Base-by-base conservation (phyloP, 2,329 filamentous ascomycete species). In the Ophiocordyceps polyrhachis-furcata region DNA sequence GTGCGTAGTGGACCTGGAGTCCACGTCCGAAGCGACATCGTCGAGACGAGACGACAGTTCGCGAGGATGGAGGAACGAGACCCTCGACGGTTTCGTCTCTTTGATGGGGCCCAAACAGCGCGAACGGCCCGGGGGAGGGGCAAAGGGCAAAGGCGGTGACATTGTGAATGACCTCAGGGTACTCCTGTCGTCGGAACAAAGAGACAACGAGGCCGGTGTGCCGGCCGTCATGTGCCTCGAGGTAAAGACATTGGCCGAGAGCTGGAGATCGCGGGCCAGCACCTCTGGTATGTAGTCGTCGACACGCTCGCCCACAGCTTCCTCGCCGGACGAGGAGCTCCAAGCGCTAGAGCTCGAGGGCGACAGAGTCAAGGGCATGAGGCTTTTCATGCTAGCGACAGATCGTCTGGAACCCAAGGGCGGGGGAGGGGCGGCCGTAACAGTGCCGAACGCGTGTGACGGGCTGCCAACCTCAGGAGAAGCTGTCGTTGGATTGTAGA, bases 221-320 rank as follows among this genome's bases (percentile, higher is more conserved):
- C 72, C 72, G 20, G 71, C 66, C 6, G 71, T 72, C 64, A 75
- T 68, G 46, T 66, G 68, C 52, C 61, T 70, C 14, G 69, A 63
- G 23, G 58, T 58, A 46, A 75, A 76, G 23, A 72, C 53, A 11
- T 61, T 57, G 43, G 60, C 60, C 17, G 69, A 73, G 20, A 62
- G 52, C 52, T 73, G 68, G 41, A 76, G 58, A 49, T 77, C 71
- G 47, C 62, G 64, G 7, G 66, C 73, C n/a, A 77, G 59, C 37
- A 74, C 51, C 56, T 77, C 74, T 2, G 73, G 69, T 17, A 77
- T 59, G 56, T 68, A 76, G 53, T 65, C 66, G 43, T 58, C 59
- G 12, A 53, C 50, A 41, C 54, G 51, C 17, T 52, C 52, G 56
- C 58, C 49, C 44, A 61, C 54, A 31, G 45, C 49, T 17, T 58